Base-by-base conservation (phyloP, 371 early-diverging fungal species). In the Mucor lusitanicus region DNA sequence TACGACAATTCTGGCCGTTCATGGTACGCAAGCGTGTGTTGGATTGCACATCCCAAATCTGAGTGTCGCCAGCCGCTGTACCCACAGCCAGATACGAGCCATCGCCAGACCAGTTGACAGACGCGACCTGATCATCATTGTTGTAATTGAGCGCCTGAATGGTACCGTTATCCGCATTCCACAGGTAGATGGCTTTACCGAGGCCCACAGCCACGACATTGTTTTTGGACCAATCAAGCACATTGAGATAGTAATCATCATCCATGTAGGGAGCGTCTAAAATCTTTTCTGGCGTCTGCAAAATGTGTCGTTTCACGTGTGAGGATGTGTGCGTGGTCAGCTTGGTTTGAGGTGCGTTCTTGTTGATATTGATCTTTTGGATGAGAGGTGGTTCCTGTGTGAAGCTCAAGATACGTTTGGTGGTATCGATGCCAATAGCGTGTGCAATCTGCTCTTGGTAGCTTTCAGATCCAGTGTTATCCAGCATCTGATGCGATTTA, bases 211-310 rank as follows among this genome's bases (percentile, higher is more conserved):
- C 96, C 12, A 99, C 77, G 15, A 91, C 76, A 61, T 97, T 94
- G 13, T 72, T 73, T 23, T 75, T 65, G 5, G 92, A 92, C 99
- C 99, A 99, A 72, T 98, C 98, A 28, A 99, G 77, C 46, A 99
- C 72, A 74, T 99, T 99, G 28, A 99, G 83, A 75, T 99, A 99
- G 73, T 94, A 99, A 74, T 99, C 99, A 72, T 99, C 98, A 8
- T 86, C 67, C 71, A 99, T 77, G 1, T 92, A 95, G 0, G 97
- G 96, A 0, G 98, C 96, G 76, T 97, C 98, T 37, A 97, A 78
- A 5, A 94, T 86, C 63, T 87, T 89, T 68, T 91, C 90, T 0
- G 96, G 92, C 12, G 85, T 80, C 0, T 81, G 83, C 3, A 85
- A 67, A 21, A 96, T 92, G 58, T 88, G 85, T 27, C 96, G 85